A percentile compares a stretch with the other conserved stretches of the same genome.
These are phyloP conservation scores for Leucogyrophana mollusca DNA, from an alignment of 768 basidiomycete genomes.

Conservation along the genomic window DNA sequence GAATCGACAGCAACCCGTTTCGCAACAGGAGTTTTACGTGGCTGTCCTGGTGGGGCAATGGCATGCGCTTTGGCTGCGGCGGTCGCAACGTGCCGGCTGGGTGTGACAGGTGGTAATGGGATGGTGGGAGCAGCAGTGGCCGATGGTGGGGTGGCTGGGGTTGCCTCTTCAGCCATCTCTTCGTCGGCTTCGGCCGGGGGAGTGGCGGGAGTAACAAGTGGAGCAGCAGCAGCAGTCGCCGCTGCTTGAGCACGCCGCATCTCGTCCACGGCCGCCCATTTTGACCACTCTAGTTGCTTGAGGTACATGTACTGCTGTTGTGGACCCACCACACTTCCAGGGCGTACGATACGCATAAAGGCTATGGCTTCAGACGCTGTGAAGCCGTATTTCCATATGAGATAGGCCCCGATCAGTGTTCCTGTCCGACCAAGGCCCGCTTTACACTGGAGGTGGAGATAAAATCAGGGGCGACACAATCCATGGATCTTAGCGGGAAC, in stretches of 20 bases:
- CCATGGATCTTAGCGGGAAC: conserved; percentile 25
- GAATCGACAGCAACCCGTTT: conserved; percentile 71
- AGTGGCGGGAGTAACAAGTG: conserved; percentile 71
- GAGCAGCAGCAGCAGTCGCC: conserved; percentile 37
- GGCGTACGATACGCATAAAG: conserved; percentile 97
- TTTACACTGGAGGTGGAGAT: conserved; percentile 65
- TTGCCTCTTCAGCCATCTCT: conserved; percentile 45
- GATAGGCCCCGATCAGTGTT: conserved; percentile 94
- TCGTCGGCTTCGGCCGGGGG: conserved; percentile 79
- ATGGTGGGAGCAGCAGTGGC: conserved; percentile 19
- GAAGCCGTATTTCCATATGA: conserved; percentile 98
- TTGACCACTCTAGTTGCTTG: conserved; percentile 91
- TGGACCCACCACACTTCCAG: conserved; percentile 89
- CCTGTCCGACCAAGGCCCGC: conserved; percentile 96
- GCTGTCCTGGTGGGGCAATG: conserved; percentile 79
- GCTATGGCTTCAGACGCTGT: conserved; percentile 95
- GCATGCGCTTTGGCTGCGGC: conserved; percentile 70
- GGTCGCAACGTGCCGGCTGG: conserved; percentile 69
- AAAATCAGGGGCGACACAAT: conserved; percentile 6
- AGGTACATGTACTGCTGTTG: conserved; percentile 95
- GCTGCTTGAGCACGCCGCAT: conserved; percentile 46
- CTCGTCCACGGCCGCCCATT: conserved; percentile 90
- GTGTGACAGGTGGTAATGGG: conserved; percentile 73
- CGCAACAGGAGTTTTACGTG: conserved; percentile 81
- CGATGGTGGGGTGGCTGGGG: conserved; percentile 32